These are phyloP conservation scores for Bretschneidera sinensis DNA, from an alignment of 345 rosid genomes.

Conservation along the genomic window DNA sequence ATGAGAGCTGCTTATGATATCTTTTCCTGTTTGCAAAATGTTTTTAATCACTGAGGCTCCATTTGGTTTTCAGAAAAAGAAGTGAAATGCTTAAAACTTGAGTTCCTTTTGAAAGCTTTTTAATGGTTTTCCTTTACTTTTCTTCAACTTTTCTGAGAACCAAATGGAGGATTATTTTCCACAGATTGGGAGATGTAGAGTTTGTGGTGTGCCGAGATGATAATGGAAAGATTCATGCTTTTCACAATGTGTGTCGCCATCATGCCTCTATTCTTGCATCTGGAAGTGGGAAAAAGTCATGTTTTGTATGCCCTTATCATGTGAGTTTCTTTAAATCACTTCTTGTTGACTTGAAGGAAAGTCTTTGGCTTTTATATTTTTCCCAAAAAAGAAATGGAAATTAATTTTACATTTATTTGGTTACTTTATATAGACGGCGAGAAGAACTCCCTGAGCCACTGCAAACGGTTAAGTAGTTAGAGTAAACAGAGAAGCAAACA, in stretches of 20 bases:
- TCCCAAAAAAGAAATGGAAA: not conserved
- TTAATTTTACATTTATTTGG: no score
- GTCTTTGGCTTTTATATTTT: not conserved
- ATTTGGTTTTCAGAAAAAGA: not conserved
- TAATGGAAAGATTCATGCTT: slow-evolving; percentile 55
- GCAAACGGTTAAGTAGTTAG: no score
- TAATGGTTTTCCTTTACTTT: not conserved
- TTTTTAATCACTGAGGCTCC: not conserved
- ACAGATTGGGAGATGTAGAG: slow-evolving; percentile 74
- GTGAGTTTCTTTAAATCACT: slow-evolving; percentile 28
- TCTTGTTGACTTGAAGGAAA: not conserved
- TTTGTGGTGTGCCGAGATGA: slow-evolving; percentile 78
- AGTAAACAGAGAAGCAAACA: no score
- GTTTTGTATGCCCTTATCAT: slow-evolving; percentile 93
- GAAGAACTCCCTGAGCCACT: no score
- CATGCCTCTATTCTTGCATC: slow-evolving; percentile 82
- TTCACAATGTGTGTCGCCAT: slow-evolving; percentile 92
- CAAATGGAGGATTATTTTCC: slow-evolving; percentile 16
- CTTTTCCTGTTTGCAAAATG: no score
- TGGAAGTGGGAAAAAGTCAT: slow-evolving; percentile 67
- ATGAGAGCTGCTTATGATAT: no score
- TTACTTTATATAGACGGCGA: no score
- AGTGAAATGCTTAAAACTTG: not conserved
- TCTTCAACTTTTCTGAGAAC: slow-evolving; percentile 1
- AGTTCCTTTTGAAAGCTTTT: not conserved